Percentiles rank a stretch among this genome's conserved stretches.
Evolutionary conservation across 106 monocot genomes (phyloP).

Genomic region (Apostasia ramifera): DNA sequence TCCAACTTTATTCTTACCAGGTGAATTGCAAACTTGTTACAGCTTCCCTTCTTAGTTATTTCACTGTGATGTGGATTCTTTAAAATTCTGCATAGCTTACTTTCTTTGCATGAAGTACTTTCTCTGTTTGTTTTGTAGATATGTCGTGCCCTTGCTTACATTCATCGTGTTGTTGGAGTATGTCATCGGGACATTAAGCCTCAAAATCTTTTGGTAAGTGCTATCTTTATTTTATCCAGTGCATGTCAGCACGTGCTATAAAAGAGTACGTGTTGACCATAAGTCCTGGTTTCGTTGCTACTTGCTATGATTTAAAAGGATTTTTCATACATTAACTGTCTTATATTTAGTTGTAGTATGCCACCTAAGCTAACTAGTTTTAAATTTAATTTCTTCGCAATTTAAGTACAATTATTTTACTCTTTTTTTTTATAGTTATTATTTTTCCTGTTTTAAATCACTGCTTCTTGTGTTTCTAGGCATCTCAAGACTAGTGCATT

Average conservation of each 20-base stretch:
- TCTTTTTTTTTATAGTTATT: no score
- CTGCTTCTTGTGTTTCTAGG: no score
- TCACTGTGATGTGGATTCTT: no score
- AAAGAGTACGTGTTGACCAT: background rate
- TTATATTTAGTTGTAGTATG: no score
- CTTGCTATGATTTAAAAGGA: background rate
- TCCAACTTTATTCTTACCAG: slow-evolving; percentile 76
- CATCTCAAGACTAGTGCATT: no score
- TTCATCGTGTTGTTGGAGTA: slow-evolving; percentile 79
- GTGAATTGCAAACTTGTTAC: slow-evolving; percentile 19
- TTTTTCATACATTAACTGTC: background rate
- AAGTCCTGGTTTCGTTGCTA: no score
- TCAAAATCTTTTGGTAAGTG: slow-evolving; percentile 84
- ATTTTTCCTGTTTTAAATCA: no score
- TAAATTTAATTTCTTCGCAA: no score
- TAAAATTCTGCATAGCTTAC: background rate
- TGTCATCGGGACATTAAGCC: slow-evolving; percentile 96
- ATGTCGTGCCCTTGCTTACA: slow-evolving; percentile 76
- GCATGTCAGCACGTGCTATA: background rate
- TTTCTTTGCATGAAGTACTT: background rate
- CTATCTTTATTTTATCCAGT: background rate
- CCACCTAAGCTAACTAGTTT: no score
- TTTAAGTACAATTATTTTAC: no score
- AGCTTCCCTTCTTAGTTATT: background rate
- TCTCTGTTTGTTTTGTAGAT: slow-evolving; percentile 38